Evolutionary conservation across 2,329 filamentous ascomycete genomes (phyloP).

Genomic region (Calonectria leucothoes): DNA sequence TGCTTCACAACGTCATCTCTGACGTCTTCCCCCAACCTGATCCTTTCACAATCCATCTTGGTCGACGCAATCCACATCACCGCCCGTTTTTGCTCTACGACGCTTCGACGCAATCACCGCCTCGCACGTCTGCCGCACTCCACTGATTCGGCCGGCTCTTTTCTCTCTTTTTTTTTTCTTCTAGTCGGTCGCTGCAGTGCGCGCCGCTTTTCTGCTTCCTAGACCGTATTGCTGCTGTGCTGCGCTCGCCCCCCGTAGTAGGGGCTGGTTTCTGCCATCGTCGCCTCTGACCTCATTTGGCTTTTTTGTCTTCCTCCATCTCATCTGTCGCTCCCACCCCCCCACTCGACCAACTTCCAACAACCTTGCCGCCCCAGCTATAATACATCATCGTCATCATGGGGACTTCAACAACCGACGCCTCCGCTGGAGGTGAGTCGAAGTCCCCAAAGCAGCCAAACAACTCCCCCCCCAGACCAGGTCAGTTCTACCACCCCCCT

Average conservation of each 20-base stretch:
- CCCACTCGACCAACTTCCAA: conserved; percentile 43
- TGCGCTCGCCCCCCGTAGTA: conserved; percentile 34
- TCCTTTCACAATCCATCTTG: conserved; percentile 50
- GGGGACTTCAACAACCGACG: conserved; percentile 57
- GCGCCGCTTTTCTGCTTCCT: conserved; percentile 23
- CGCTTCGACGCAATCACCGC: conserved; percentile 32
- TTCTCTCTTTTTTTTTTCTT: conserved; percentile 3
- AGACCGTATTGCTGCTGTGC: conserved; percentile 34
- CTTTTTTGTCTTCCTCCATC: conserved; percentile 44
- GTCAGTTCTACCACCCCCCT: conserved; percentile 48
- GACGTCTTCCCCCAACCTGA: conserved; percentile 56
- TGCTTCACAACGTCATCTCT: conserved; percentile 60
- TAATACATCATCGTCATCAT: conserved; percentile 63
- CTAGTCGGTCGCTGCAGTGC: conserved; percentile 7
- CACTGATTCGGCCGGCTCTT: conserved; percentile 30
- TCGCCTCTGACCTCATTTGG: conserved; percentile 56
- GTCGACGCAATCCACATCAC: conserved; percentile 46
- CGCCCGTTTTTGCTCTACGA: conserved; percentile 39
- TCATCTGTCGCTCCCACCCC: conserved; percentile 40
- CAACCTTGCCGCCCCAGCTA: conserved; percentile 46
- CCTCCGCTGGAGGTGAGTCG: conserved; percentile 55
- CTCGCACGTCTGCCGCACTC: conserved; percentile 37
- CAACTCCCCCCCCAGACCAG: conserved; percentile 56
- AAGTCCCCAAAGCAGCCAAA: conserved; percentile 61
- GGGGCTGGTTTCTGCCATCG: conserved; percentile 34